A percentile compares a stretch with the other conserved stretches of the same genome.
phyloP scores from a whole-genome alignment of 192 early-diverging fungal genomes.

The Dispira simplex region DNA sequence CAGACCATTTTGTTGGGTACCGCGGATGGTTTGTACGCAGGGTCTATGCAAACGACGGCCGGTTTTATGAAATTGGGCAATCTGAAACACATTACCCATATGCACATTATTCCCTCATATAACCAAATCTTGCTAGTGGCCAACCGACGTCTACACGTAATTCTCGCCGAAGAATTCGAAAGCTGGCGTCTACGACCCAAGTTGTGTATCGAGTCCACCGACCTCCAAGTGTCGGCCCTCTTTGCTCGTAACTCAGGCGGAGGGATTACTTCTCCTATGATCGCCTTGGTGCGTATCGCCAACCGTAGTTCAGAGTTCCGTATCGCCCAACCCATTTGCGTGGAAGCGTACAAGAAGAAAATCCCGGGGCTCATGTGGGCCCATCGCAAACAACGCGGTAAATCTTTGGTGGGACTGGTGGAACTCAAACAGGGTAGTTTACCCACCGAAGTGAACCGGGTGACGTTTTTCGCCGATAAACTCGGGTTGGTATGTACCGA shows the following conservation, averaged over 20 bases:
- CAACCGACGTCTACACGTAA: not conserved
- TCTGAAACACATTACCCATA: not conserved
- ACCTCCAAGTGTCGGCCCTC: not conserved
- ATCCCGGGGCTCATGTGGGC: not conserved
- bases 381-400: not conserved
- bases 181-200: not conserved
- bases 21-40: not conserved
- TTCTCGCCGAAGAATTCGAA: not conserved
- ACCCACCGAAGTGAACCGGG: not conserved
- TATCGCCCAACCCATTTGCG: not conserved
- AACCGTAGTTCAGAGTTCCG: not conserved
- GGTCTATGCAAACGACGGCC: not conserved
- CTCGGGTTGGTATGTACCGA: not conserved
- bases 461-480: not conserved
- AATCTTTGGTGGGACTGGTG: constrained; percentile 2
- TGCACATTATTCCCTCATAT: not conserved
- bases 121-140: not conserved
- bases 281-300: not conserved
- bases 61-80: constrained; percentile 1
- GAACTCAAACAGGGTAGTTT: not conserved
- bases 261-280: not conserved
- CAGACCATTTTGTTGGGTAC: constrained; percentile 1
- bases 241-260: not conserved
- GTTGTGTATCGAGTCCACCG: not conserved
- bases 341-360: not conserved